phyloP scores from a whole-genome alignment of 1,139 yeast genomes.

The Geotrichum candidum region DNA sequence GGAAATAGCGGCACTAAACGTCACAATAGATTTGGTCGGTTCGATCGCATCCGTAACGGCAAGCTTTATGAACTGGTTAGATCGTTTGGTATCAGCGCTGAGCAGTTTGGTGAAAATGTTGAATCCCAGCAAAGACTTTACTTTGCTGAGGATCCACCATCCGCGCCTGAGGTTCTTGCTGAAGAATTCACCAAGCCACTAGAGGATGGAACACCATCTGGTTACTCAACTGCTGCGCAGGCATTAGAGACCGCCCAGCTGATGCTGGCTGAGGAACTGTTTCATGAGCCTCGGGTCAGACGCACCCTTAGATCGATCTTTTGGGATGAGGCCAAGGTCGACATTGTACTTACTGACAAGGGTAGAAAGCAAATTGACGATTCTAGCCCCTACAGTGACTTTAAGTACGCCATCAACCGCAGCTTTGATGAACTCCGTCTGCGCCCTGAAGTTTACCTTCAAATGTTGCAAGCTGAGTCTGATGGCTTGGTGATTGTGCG shows the following conservation, averaged over 20 bases:
- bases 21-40: constrained; percentile 66
- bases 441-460: constrained; percentile 73
- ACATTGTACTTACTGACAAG: constrained; percentile 76
- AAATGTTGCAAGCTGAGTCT: constrained; percentile 87
- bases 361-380: constrained; percentile 78
- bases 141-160: constrained; percentile 60
- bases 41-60: constrained; percentile 69
- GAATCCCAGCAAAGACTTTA: constrained; percentile 66
- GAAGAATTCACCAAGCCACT: constrained; percentile 38
- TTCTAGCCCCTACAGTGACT: constrained; percentile 77
- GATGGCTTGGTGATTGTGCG: constrained; percentile 50
- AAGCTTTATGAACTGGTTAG: constrained; percentile 61
- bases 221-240: constrained; percentile 53
- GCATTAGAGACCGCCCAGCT: constrained; percentile 72
- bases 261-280: constrained; percentile 71
- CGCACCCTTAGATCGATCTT: constrained; percentile 66
- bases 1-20: constrained; percentile 38
- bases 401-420: constrained; percentile 84
- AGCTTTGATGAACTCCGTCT: constrained; percentile 65
- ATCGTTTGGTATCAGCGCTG: constrained; percentile 72
- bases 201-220: constrained; percentile 36
- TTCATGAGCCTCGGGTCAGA: constrained; percentile 76
- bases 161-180: constrained; percentile 60
- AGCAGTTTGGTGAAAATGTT: constrained; percentile 78
- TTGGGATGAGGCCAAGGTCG: constrained; percentile 61